Conservation (phyloP, 345 rosid genomes). For the Combretum micranthum region DNA sequence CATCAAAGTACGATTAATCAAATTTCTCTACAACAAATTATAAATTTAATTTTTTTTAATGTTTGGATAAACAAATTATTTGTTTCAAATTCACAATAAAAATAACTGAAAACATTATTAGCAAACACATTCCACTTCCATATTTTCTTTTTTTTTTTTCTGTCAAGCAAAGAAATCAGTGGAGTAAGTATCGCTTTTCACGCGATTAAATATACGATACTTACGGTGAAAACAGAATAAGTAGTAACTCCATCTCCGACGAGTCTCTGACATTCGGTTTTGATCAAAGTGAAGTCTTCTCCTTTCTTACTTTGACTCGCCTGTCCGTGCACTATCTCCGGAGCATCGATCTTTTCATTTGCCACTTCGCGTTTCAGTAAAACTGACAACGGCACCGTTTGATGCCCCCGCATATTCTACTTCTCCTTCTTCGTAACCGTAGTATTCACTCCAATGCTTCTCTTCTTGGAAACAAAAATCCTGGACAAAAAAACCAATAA, state of each 20-base stretch:
- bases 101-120: not conserved
- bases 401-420: slow-evolving; percentile 61
- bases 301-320: slow-evolving; percentile 96
- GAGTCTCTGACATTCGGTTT: slow-evolving; percentile 73
- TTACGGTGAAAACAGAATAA: slow-evolving; percentile 82
- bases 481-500: no score
- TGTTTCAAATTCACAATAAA: not conserved
- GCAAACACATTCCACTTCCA: not conserved
- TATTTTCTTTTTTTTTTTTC: no score
- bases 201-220: not conserved
- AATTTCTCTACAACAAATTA: no score
- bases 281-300: slow-evolving; percentile 71
- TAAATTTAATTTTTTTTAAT: no score
- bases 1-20: no score
- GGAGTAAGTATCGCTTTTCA: no score
- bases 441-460: slow-evolving; percentile 1
- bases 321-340: slow-evolving; percentile 72
- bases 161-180: no score
- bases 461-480: no score
- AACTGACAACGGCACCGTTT: slow-evolving; percentile 81
- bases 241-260: slow-evolving; percentile 79
- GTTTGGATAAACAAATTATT: no score
- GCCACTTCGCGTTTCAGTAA: slow-evolving; percentile 89
- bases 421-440: slow-evolving; percentile 16
- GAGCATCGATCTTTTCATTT: slow-evolving; percentile 65